phyloP scores from a whole-genome alignment of 108 stramenopile genomes.

The Mediolabrus comicus region DNA sequence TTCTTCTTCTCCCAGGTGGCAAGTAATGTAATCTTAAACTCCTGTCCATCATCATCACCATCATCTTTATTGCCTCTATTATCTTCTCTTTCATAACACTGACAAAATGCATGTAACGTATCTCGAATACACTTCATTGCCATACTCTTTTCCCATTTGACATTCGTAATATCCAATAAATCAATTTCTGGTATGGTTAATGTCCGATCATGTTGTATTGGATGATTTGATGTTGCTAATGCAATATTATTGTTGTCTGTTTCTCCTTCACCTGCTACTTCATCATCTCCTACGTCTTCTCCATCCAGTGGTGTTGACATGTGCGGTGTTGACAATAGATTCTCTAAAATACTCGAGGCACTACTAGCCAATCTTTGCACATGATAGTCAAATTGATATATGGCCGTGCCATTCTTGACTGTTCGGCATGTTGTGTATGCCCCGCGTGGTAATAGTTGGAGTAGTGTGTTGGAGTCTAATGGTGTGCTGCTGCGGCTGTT shows the following conservation, averaged over 20 bases:
- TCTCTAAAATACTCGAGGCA: constrained; percentile 18
- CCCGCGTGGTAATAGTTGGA: constrained; percentile 31
- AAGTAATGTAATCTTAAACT: constrained; percentile 37
- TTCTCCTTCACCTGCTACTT: background rate
- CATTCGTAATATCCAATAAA: constrained; percentile 8
- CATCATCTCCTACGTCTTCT: background rate
- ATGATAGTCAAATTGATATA: constrained; percentile 46
- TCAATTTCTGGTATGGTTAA: constrained; percentile 12
- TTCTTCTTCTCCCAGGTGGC: constrained; percentile 27
- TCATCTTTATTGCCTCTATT: background rate
- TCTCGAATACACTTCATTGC: constrained; percentile 24
- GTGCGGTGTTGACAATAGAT: background rate
- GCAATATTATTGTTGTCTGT: background rate
- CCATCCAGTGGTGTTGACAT: background rate
- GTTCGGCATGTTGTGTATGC: constrained; percentile 45
- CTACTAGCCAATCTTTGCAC: constrained; percentile 25
- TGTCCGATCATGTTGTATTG: constrained; percentile 12
- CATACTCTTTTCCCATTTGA: constrained; percentile 21
- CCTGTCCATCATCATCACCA: background rate
- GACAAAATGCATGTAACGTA: constrained; percentile 20
- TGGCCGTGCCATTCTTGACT: constrained; percentile 18
- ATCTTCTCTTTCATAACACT: background rate
- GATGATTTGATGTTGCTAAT: constrained; percentile 9
- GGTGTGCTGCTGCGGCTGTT: constrained; percentile 1
- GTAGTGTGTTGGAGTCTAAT: constrained; percentile 18